Evolutionary conservation across 129 eudicot species (phyloP).

Genomic region (Daucus carota): DNA sequence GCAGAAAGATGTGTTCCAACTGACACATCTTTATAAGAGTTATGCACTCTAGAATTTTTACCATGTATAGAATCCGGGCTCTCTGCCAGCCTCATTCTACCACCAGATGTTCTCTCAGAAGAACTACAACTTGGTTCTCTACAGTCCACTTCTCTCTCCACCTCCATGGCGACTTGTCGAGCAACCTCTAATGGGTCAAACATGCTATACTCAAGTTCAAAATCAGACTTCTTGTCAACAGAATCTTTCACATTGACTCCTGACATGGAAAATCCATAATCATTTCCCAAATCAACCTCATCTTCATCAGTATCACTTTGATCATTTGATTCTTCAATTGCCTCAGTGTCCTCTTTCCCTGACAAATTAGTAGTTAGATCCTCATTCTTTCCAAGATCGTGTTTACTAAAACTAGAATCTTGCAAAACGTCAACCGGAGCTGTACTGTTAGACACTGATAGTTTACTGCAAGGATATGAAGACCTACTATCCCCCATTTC

Average conservation of each 20-base stretch:
- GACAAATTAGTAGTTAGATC: conserved; percentile 23
- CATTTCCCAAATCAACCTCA: conserved; percentile 28
- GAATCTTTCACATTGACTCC: conserved; percentile 14
- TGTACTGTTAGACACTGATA: conserved; percentile 2
- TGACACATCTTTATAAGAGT: conserved; percentile 27
- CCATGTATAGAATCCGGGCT: conserved; percentile 40
- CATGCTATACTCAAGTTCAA: conserved; percentile 49
- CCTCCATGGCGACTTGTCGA: conserved; percentile 67
- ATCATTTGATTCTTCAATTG: conserved; percentile 14
- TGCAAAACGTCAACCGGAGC: conserved; percentile 1
- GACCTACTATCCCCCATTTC: conserved; percentile 24
- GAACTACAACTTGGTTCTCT: conserved; percentile 60
- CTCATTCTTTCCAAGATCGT: conserved; percentile 14
- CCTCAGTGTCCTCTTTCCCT: conserved; percentile 23
- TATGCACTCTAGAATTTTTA: conserved; percentile 18
- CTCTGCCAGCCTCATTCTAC: conserved; percentile 15
- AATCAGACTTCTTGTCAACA: conserved; percentile 27
- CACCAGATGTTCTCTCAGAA: conserved; percentile 35
- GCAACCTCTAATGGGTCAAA: conserved; percentile 75
- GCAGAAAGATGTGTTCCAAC: conserved; percentile 14
- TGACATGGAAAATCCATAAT: conserved; percentile 20
- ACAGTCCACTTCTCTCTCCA: conserved; percentile 58
- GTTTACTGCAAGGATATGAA: conserved; percentile 18
- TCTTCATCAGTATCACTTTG: conserved; percentile 13
- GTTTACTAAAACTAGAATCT: conserved; percentile 15